Evolutionary conservation across 164 flowering plant species (phyloP).

Genomic region (Sextonia rubra): DNA sequence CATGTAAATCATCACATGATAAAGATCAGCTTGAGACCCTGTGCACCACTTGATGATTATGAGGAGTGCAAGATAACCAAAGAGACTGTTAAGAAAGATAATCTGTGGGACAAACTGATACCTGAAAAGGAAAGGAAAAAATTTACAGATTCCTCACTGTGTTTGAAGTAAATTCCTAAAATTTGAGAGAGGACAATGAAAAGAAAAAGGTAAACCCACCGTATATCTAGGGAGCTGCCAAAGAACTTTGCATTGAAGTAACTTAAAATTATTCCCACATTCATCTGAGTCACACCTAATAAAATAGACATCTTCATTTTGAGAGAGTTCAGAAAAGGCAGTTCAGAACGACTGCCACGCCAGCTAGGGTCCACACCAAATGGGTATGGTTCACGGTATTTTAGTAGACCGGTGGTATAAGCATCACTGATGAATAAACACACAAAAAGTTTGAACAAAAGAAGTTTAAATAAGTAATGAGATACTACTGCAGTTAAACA

Average conservation of each 20-base stretch:
- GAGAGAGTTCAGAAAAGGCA: conserved; percentile 87
- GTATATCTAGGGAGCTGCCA: conserved; percentile 66
- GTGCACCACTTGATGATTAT: conserved; percentile 90
- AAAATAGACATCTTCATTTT: conserved; percentile 98
- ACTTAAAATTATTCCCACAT: conserved; percentile 77
- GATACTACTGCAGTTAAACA: neutral
- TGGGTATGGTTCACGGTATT: conserved; percentile 69
- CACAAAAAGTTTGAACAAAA: conserved; percentile 1
- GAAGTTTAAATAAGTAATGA: neutral
- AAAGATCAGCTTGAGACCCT: conserved; percentile 92
- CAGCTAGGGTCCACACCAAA: conserved; percentile 97
- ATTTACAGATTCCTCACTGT: conserved; percentile 8
- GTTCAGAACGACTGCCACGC: conserved; percentile 95
- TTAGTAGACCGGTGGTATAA: conserved; percentile 54
- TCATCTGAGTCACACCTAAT: conserved; percentile 82
- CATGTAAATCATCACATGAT: conserved; percentile 98
- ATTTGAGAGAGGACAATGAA: neutral
- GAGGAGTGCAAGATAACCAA: conserved; percentile 93
- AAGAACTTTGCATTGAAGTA: conserved; percentile 82
- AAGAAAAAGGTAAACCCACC: conserved; percentile 32
- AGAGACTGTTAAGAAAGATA: conserved; percentile 86
- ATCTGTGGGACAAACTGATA: conserved; percentile 94
- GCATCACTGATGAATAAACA: conserved; percentile 54
- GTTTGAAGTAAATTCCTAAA: neutral
- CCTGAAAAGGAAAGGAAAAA: conserved; percentile 35